Evolutionary conservation across 306 rosid genomes (phyloP).

Genomic region (Begonia peltatifolia): DNA sequence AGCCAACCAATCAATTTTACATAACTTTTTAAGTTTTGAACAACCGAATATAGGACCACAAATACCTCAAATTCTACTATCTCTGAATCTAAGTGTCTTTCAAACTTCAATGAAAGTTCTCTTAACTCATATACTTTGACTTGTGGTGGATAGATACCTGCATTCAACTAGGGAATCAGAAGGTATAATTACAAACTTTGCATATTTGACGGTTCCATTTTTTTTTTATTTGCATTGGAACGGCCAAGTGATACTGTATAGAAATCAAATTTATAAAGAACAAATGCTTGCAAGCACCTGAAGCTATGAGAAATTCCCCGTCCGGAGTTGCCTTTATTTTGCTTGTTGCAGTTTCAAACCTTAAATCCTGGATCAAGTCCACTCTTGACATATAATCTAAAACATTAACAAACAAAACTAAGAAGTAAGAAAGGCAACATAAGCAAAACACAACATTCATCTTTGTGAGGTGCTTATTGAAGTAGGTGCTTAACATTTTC

Average conservation of each 20-base stretch:
- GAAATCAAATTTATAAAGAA: no score
- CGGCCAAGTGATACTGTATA: no score
- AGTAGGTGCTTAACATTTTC: no score
- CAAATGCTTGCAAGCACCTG: conserved; percentile 32
- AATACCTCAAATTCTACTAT: conserved; percentile 82
- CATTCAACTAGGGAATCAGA: background rate
- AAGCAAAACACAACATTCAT: background rate
- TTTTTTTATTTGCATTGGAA: background rate
- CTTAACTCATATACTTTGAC: conserved; percentile 75
- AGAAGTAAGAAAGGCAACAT: background rate
- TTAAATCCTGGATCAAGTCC: conserved; percentile 63
- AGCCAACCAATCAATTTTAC: no score
- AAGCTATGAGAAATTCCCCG: conserved; percentile 71
- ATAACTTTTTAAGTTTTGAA: no score
- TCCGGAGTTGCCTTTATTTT: conserved; percentile 80
- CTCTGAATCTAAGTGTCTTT: conserved; percentile 86
- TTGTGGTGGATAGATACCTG: conserved; percentile 94
- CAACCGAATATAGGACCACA: background rate
- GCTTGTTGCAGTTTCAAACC: conserved; percentile 69
- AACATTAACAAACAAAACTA: conserved; percentile 3
- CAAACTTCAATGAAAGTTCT: conserved; percentile 76
- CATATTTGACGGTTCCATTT: no score
- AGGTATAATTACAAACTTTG: no score
- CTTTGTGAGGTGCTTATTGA: background rate
- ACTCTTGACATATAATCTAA: conserved; percentile 56